A percentile compares a stretch with the other conserved stretches of the same genome.
Conservation (phyloP, 225 moss, liverwort and hornwort genomes). For the Rhytidiadelphus loreus region DNA sequence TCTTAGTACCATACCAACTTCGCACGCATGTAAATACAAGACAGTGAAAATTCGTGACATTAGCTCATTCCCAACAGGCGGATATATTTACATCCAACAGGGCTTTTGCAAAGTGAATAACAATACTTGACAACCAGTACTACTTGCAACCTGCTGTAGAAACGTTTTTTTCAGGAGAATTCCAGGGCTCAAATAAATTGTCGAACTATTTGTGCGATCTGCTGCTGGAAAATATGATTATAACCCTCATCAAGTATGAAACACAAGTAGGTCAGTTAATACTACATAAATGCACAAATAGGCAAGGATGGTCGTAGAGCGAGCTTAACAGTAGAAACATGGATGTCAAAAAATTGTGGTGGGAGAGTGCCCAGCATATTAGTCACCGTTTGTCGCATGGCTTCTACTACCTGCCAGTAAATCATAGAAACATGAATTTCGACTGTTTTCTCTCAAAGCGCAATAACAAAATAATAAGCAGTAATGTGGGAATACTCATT, state of each 20-base stretch:
- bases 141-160: neutral
- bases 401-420: conserved; percentile 67
- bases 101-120: neutral
- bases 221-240: neutral
- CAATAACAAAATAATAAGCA: neutral
- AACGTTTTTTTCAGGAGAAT: no score
- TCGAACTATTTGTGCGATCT: neutral
- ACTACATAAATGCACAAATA: neutral
- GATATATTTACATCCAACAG: neutral
- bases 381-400: conserved; percentile 95
- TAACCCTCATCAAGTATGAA: neutral
- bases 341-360: conserved; percentile 90
- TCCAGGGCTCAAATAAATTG: neutral
- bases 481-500: neutral
- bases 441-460: neutral
- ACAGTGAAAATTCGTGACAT: neutral
- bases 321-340: conserved; percentile 75
- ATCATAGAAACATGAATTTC: neutral
- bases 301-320: neutral
- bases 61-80: neutral
- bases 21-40: neutral
- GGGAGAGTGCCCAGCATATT: conserved; percentile 97
- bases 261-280: neutral
- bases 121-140: neutral
- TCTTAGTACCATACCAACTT: neutral